Conservation (phyloP, 495 filamentous ascomycete genomes). For the Neurospora sp. region DNA sequence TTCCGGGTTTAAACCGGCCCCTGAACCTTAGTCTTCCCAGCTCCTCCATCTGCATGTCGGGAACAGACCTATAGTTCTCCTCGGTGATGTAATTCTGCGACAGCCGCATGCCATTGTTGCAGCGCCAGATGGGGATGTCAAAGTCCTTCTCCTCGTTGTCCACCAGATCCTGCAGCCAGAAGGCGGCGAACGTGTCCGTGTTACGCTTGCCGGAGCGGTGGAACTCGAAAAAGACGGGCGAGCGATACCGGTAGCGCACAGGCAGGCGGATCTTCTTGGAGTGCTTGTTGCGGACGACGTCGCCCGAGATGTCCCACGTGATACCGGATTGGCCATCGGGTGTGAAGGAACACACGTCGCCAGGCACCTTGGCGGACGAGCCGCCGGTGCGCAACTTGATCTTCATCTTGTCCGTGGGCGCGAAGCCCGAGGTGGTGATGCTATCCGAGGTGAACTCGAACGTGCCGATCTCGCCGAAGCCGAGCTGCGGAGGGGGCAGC, state of each 20-base stretch:
- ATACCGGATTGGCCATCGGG: conserved; percentile 47
- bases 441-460: conserved; percentile 72
- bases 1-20: conserved; percentile 77
- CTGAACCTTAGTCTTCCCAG: conserved; percentile 73
- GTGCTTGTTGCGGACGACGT: conserved; percentile 33
- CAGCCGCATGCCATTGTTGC: conserved; percentile 58
- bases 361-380: conserved; percentile 58
- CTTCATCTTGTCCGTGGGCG: conserved; percentile 57
- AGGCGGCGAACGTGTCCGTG: conserved; percentile 60
- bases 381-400: conserved; percentile 78
- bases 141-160: conserved; percentile 68
- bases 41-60: conserved; percentile 58
- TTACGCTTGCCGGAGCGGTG: conserved; percentile 54
- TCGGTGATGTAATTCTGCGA: conserved; percentile 88
- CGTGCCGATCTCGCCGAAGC: conserved; percentile 82
- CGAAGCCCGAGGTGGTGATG: conserved; percentile 48
- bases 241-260: conserved; percentile 80
- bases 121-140: conserved; percentile 80
- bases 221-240: conserved; percentile 83
- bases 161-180: conserved; percentile 78
- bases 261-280: conserved; percentile 55
- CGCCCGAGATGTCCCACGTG: conserved; percentile 56
- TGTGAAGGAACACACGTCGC: conserved; percentile 43
- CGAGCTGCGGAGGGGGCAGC: conserved; percentile 69
- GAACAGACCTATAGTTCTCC: conserved; percentile 50